A percentile compares a stretch with the other conserved stretches of the same genome.
Conservation (phyloP, 179 eudicot genomes). For the Heliamphora pulchella region DNA sequence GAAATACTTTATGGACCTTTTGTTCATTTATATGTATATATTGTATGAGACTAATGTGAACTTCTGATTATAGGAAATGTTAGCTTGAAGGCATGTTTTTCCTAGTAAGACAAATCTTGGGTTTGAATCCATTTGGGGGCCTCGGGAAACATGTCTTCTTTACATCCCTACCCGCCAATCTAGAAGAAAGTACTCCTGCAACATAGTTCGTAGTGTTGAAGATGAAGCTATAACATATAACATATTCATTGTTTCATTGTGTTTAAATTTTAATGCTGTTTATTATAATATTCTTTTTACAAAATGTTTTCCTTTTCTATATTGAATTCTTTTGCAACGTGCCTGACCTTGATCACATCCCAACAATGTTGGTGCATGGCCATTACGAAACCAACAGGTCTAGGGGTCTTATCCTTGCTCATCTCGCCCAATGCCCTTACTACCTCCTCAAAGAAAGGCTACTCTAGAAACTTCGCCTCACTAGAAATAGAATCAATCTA, state of each 20-base stretch:
- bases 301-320: no score
- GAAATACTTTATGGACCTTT: background rate
- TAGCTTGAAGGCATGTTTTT: constrained; percentile 1
- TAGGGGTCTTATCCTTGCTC: no score
- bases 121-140: background rate
- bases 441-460: no score
- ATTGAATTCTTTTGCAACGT: no score
- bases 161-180: background rate
- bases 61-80: background rate
- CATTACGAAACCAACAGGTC: no score
- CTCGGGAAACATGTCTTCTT: background rate
- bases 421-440: no score
- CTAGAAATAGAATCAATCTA: no score
- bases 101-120: background rate
- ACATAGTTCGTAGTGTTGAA: background rate
- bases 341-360: no score
- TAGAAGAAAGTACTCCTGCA: background rate
- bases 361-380: no score
- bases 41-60: background rate
- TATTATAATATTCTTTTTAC: no score
- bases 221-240: background rate
- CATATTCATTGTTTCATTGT: background rate
- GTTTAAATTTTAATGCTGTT: background rate
- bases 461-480: no score
- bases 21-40: background rate